Percentiles rank a stretch among this genome's conserved stretches.
Conservation (phyloP, 2,329 filamentous ascomycete genomes). For the Boeremia lycopersici region DNA sequence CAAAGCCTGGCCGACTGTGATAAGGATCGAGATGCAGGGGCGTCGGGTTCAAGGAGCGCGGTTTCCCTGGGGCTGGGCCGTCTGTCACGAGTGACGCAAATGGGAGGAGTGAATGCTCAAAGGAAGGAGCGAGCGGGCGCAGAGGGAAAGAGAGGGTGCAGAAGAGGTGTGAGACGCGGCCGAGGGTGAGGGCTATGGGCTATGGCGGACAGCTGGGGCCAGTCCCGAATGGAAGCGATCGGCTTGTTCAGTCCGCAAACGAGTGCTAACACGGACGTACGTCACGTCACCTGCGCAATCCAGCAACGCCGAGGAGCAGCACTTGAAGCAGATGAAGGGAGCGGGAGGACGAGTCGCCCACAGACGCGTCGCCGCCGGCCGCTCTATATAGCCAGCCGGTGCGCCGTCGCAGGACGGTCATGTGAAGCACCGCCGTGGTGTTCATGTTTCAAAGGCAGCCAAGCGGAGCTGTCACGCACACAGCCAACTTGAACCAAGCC, state of each 20-base stretch:
- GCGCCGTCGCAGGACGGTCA: slow-evolving; percentile 28
- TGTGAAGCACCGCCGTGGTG: slow-evolving; percentile 32
- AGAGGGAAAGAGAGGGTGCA: slow-evolving; percentile 28
- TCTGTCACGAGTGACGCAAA: slow-evolving; percentile 35
- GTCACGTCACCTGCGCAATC: slow-evolving; percentile 29
- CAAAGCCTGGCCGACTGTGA: slow-evolving; percentile 29
- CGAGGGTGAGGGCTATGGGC: slow-evolving; percentile 22
- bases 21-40: slow-evolving; percentile 46
- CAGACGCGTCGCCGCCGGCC: neutral
- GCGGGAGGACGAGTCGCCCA: neutral
- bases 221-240: slow-evolving; percentile 31
- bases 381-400: slow-evolving; percentile 19
- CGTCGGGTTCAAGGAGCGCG: slow-evolving; percentile 45
- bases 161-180: slow-evolving; percentile 22
- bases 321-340: slow-evolving; percentile 12
- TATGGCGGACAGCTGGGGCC: slow-evolving; percentile 25
- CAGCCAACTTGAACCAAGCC: slow-evolving; percentile 19
- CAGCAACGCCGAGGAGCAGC: slow-evolving; percentile 22
- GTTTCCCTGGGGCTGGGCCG: slow-evolving; percentile 44
- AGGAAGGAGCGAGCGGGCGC: slow-evolving; percentile 46
- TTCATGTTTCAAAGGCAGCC: slow-evolving; percentile 30
- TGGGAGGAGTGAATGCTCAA: slow-evolving; percentile 44
- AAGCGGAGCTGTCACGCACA: slow-evolving; percentile 12
- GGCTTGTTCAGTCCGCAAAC: slow-evolving; percentile 34
- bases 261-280: slow-evolving; percentile 33